Percentiles rank a stretch among this genome's conserved stretches.
Conservation (phyloP, 2,329 filamentous ascomycete genomes). For the Exophiala dermatitidis region DNA sequence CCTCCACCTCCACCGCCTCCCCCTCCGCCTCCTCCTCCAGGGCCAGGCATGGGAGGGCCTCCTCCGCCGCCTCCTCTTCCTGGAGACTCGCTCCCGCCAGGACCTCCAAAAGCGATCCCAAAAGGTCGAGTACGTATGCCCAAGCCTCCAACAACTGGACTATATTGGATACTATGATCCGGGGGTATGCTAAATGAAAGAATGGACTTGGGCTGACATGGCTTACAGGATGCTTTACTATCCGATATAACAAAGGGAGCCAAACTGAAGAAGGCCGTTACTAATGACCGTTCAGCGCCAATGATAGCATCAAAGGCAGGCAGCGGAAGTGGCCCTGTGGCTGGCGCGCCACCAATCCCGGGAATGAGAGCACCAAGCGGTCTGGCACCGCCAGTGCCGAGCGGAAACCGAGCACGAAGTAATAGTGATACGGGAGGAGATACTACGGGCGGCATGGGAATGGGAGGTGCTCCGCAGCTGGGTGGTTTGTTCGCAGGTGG, state of each 20-base stretch:
- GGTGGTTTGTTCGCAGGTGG: conserved; percentile 85
- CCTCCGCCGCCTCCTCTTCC: conserved; percentile 61
- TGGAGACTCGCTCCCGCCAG: conserved; percentile 49
- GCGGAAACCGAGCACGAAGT: conserved; percentile 63
- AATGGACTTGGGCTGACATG: conserved; percentile 10
- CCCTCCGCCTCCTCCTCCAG: conserved; percentile 54
- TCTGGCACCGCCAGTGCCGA: conserved; percentile 64
- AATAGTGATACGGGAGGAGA: conserved; percentile 61
- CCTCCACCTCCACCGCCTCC: conserved; percentile 29
- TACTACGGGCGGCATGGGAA: conserved; percentile 36
- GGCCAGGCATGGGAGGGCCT: conserved; percentile 48
- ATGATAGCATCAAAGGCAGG: conserved; percentile 52
- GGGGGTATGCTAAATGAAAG: not conserved
- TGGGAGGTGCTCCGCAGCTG: conserved; percentile 63
- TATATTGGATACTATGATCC: not conserved
- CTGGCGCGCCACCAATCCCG: conserved; percentile 76
- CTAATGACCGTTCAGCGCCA: conserved; percentile 88
- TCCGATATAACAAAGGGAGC: conserved; percentile 79
- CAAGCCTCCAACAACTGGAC: not conserved
- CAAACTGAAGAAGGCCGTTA: conserved; percentile 73
- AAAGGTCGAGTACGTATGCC: conserved; percentile 55
- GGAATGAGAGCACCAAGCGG: conserved; percentile 55
- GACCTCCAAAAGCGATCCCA: conserved; percentile 49
- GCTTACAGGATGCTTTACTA: conserved; percentile 68
- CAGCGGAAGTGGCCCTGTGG: conserved; percentile 54